Base-by-base conservation (phyloP, 805 yeast species). In the Debaryomyces prosopidis region DNA sequence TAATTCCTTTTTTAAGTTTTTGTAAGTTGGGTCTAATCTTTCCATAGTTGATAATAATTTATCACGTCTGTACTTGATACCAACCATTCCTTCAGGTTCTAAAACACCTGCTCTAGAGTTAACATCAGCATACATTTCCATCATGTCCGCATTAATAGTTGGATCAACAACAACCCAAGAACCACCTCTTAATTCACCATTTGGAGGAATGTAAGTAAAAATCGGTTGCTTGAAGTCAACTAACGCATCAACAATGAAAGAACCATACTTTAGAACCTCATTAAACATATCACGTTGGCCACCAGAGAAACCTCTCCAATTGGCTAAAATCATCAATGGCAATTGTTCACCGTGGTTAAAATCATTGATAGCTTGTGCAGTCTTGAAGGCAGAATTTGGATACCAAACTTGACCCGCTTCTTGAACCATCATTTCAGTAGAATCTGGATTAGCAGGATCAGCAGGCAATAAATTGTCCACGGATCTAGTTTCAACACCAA, bases 221-320 rank as follows among this genome's bases (percentile, higher is more conserved):
- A 94, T 87, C 48, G 99, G 99, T 71, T 94, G 99, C 67, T 89
- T 89, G 81, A 85, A 94, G 59, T 84, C 96, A 54, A 89, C 96
- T 50, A 94, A 79, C 11, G 99, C 97, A 66, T 94, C 99, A 53
- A 94, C 99, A 71, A 94, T 94, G 69, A 79, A 89, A 3, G 98
- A 84, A 65, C 99, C 99, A 65, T 88, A 94, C 71, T 94, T 94
- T 75, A 94, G 84, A 36, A 94, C 96, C 75, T 94, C 99, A 62
- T 91, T 89, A 80, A 87, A 95, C 99, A 94, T 94, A 71, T 94
- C 99, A 66, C 97, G 88, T 78, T 94, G 99, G 68, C 99, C 99
- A 77, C 99, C 99, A 55, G 97, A 89, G 84, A 94, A 94, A 62
- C 99, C 99, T 84, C 99, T 88, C 99, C 99, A 94, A 81, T 94